Evolutionary conservation across 2,329 filamentous ascomycete species (phyloP), one percentile per base, ranked within the genome.

Genomic region (Xylariaceae sp.): DNA sequence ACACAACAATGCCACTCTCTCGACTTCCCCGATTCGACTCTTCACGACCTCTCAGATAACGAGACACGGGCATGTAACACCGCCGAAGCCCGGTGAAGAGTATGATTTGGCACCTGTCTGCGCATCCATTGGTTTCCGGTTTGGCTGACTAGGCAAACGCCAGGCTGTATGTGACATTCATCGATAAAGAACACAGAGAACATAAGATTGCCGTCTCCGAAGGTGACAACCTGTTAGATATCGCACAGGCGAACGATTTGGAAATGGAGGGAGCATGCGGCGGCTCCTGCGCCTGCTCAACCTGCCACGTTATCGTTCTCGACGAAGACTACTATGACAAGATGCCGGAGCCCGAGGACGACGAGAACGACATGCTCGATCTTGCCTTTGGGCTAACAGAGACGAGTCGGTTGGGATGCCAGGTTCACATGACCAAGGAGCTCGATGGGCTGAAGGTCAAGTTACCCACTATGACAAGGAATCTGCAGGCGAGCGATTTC

Each of bases 241-340:
- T 98, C 57, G 92, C 90, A 15, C 90, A 96, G 62, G 87, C 85
- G 31, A 78, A 97, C 63, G 90, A 97, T 58, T 70, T 98, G 29
- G 92, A 98, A 63, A 97, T 98, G 90, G 92, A 98, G 71, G 89
- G 92, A 46, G 92, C 92, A 9, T 98, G 92, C 59, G 92, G 92
- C 51, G 92, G 88, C 15, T 92, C 86, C 23, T 95, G 88, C 65
- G 88, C 88, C 38, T 95, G 88, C 68, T 92, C 85, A 41, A 95
- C 88, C 5, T 95, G 88, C 68, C 88, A 95, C 66, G 83, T 94
- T 40, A 88, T 95, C 46, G 85, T 95, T 26, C 65, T 77, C 42
- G 79, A 84, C 55, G 78, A 85, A 31, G 75, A 76, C 4, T 75
- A 79, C 63, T 90, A 84, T 66, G 84, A 90, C 51, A 78, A 76